phyloP scores from a whole-genome alignment of 139 green algal species.

The Desmodesmus armatus region DNA sequence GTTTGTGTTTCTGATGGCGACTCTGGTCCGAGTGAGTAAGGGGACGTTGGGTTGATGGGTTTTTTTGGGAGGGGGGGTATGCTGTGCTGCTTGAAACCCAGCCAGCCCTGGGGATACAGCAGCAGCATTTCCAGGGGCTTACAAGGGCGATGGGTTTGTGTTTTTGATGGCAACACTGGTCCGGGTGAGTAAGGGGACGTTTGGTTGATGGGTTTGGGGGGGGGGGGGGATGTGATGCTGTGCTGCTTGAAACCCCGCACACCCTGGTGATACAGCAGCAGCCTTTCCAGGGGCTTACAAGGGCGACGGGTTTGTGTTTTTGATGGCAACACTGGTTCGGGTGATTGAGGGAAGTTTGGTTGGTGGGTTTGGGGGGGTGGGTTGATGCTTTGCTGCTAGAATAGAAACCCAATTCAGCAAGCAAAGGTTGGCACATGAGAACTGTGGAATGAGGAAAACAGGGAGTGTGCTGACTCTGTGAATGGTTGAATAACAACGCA shows the following conservation, averaged over 20 bases:
- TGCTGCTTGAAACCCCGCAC: no score
- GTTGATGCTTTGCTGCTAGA: no score
- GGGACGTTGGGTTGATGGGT: background rate
- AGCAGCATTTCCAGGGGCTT: conserved; percentile 7
- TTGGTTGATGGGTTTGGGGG: background rate
- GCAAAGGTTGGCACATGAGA: background rate
- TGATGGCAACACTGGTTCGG: conserved; percentile 23
- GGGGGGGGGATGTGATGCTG: no score
- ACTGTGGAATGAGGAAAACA: background rate
- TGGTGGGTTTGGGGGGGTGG: no score
- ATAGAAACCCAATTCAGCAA: no score
- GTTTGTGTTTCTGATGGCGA: conserved; percentile 41
- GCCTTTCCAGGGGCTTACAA: conserved; percentile 9
- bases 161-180: conserved; percentile 31
- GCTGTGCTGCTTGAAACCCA: no score
- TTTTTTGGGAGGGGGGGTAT: no score
- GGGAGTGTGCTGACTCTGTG: no score
- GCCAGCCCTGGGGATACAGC: conserved; percentile 15
- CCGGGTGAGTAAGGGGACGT: background rate
- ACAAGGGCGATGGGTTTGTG: conserved; percentile 22
- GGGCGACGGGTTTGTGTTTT: conserved; percentile 29
- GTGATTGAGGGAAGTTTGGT: background rate
- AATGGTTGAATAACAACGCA: no score
- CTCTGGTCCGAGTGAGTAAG: background rate
- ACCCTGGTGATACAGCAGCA: conserved; percentile 2